These are phyloP conservation scores for Caryopteris hybrid DNA, from an alignment of 305 asterid species.

Conservation along the genomic window DNA sequence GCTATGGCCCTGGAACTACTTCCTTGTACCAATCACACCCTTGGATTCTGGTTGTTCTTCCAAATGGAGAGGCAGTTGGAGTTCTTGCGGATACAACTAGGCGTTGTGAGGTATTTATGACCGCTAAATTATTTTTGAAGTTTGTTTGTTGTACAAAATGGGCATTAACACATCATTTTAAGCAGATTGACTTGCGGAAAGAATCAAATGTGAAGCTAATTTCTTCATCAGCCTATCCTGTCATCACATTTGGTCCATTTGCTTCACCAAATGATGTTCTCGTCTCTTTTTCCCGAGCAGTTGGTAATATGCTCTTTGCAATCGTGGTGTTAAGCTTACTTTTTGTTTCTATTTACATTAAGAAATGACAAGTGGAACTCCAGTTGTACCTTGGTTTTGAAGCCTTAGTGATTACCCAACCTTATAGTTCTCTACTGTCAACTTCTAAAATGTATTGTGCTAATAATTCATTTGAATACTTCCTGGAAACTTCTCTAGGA, in stretches of 20 bases:
- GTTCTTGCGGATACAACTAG: constrained; percentile 92
- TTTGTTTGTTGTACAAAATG: not conserved
- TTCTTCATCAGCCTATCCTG: constrained; percentile 61
- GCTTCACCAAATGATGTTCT: constrained; percentile 87
- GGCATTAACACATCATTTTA: constrained; percentile 17
- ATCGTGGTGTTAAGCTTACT: constrained; percentile 3
- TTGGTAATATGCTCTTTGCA: constrained; percentile 48
- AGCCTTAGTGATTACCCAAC: not conserved
- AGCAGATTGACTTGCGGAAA: constrained; percentile 81
- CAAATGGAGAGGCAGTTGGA: constrained; percentile 83
- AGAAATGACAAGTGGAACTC: not conserved
- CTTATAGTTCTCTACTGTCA: not conserved
- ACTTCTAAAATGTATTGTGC: not conserved
- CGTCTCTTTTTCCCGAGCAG: constrained; percentile 63
- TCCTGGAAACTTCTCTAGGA: not conserved
- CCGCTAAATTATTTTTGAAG: constrained; percentile 3
- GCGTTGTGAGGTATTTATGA: constrained; percentile 76
- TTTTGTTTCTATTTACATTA: not conserved
- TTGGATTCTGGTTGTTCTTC: constrained; percentile 87
- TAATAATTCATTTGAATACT: not conserved
- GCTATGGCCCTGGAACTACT: constrained; percentile 90
- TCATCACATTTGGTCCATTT: constrained; percentile 91
- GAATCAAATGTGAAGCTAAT: constrained; percentile 59
- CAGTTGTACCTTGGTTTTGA: not conserved
- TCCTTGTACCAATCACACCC: constrained; percentile 99